phyloP scores from a whole-genome alignment of 345 rosid species.

The Dimocarpus longan region DNA sequence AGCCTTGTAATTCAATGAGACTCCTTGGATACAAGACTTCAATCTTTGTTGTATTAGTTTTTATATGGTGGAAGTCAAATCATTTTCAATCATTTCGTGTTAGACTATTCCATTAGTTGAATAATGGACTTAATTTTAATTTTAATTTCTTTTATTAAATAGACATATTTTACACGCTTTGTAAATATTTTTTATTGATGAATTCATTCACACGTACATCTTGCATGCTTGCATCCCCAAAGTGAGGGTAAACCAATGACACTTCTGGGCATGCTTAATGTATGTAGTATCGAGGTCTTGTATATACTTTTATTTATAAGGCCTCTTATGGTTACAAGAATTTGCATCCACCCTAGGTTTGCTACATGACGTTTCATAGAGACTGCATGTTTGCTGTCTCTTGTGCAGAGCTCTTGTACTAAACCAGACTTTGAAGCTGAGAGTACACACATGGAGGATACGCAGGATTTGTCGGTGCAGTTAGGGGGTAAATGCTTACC shows the following conservation, averaged over 20 bases:
- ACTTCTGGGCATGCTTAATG: conserved; percentile 13
- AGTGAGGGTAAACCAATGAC: conserved; percentile 5
- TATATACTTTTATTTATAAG: conserved; percentile 7
- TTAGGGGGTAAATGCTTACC: conserved; percentile 23
- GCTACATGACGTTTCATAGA: conserved; percentile 30
- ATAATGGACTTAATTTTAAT: neutral
- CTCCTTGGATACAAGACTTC: neutral
- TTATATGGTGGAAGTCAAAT: neutral
- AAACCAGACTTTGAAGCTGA: conserved; percentile 73
- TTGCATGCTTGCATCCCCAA: neutral
- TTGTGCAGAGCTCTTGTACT: conserved; percentile 81
- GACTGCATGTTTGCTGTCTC: conserved; percentile 36
- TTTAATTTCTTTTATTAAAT: neutral
- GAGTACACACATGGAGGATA: conserved; percentile 43
- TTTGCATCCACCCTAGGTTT: conserved; percentile 29
- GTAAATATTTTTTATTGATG: neutral
- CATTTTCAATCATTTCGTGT: neutral
- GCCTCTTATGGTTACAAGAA: conserved; percentile 22
- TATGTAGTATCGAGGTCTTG: conserved; percentile 10
- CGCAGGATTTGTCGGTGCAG: conserved; percentile 30
- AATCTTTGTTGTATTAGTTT: too few species aligned
- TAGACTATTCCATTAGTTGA: neutral
- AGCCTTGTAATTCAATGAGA: neutral
- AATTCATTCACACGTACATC: conserved; percentile 6
- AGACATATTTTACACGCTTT: neutral